phyloP scores from a whole-genome alignment of 768 basidiomycete species.

The Hemileccinum rubropunctum region DNA sequence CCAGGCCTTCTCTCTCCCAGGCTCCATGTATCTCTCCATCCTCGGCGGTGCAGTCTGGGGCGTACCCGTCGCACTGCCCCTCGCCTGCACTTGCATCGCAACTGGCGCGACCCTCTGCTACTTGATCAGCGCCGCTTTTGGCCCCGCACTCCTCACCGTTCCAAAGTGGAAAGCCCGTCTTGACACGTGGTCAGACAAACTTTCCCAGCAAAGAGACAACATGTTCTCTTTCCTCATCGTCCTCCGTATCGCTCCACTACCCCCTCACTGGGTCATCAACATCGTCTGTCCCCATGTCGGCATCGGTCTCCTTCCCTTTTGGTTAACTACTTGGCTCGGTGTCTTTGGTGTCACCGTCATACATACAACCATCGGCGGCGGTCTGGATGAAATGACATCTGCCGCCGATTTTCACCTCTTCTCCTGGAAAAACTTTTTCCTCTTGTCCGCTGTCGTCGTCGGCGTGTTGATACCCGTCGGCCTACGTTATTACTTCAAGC shows the following conservation, averaged over 20 bases:
- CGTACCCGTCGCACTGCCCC: constrained; percentile 75
- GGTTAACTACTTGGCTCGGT: constrained; percentile 86
- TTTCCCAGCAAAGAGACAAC: constrained; percentile 76
- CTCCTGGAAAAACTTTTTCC: constrained; percentile 87
- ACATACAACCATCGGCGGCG: constrained; percentile 91
- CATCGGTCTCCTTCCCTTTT: constrained; percentile 82
- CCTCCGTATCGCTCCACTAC: constrained; percentile 90
- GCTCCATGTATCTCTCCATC: constrained; percentile 97
- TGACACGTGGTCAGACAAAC: constrained; percentile 79
- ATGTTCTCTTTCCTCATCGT: constrained; percentile 91
- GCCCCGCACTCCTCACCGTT: constrained; percentile 84
- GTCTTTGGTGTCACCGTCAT: constrained; percentile 91
- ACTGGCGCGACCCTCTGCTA: constrained; percentile 91
- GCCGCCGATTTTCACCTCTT: constrained; percentile 92
- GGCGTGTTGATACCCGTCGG: constrained; percentile 95
- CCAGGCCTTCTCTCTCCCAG: constrained; percentile 94
- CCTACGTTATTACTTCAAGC: constrained; percentile 77
- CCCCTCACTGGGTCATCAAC: constrained; percentile 97
- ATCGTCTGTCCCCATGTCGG: constrained; percentile 90
- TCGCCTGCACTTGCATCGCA: constrained; percentile 92
- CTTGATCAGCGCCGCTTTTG: constrained; percentile 86
- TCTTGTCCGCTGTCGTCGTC: constrained; percentile 78
- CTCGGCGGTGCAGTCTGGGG: constrained; percentile 97
- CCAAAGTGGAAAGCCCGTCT: constrained; percentile 82
- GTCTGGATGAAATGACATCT: constrained; percentile 93